Conservation (phyloP, 257 asterid species). For the Buddleja alternifolia region DNA sequence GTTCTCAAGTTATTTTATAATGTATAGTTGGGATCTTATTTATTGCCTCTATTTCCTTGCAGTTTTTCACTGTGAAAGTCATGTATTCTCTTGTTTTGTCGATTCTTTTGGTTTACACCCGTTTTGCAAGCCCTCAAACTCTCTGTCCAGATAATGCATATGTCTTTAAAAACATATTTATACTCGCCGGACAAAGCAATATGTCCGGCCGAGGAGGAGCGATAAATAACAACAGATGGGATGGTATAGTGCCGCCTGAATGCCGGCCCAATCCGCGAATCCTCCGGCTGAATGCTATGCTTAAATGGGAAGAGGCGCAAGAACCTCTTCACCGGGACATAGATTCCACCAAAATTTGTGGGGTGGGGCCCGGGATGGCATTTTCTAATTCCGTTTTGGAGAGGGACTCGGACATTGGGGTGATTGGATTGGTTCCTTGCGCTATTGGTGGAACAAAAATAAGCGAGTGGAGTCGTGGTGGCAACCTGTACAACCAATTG, state of each 20-base stretch:
- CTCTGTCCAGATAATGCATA: neutral
- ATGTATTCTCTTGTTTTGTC: conserved; percentile 44
- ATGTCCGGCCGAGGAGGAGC: conserved; percentile 69
- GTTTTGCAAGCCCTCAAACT: neutral
- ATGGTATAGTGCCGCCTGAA: conserved; percentile 37
- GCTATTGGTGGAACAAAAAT: conserved; percentile 53
- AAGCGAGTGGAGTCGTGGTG: conserved; percentile 43
- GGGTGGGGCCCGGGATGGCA: conserved; percentile 75
- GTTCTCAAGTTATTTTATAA: too few species aligned
- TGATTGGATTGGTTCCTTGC: conserved; percentile 64
- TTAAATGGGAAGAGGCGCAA: conserved; percentile 45
- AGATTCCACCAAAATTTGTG: conserved; percentile 43
- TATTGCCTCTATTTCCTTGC: too few species aligned
- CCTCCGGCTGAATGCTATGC: conserved; percentile 38
- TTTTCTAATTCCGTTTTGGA: conserved; percentile 47
- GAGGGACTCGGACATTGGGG: conserved; percentile 39
- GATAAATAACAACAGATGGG: conserved; percentile 31
- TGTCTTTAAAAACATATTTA: conserved; percentile 36
- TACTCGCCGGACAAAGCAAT: conserved; percentile 71
- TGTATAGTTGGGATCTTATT: too few species aligned
- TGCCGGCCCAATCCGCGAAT: conserved; percentile 34
- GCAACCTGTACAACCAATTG: conserved; percentile 36
- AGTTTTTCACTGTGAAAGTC: too few species aligned
- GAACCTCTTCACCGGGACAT: conserved; percentile 70
- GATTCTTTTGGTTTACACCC: conserved; percentile 36